Evolutionary conservation across 192 early-diverging fungal species (phyloP).

Genomic region (Piromyces finnis): DNA sequence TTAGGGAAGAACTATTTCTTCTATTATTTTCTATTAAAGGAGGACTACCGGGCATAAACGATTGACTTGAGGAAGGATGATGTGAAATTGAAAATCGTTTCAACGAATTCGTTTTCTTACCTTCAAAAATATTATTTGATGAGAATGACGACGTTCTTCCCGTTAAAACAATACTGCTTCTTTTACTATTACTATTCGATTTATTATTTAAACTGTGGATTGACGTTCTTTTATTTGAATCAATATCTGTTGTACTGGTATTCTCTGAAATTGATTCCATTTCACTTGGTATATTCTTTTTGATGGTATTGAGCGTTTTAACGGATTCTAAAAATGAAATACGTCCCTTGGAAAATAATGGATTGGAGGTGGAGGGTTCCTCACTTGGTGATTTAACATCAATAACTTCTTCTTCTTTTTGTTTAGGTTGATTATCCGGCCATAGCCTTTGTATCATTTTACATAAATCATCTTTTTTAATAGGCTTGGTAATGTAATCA

Average conservation of each 20-base stretch:
- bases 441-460: background rate
- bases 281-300: background rate
- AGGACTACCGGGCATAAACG: background rate
- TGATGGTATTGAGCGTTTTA: background rate
- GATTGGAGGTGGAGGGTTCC: background rate
- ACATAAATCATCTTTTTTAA: constrained; percentile 16
- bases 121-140: background rate
- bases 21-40: background rate
- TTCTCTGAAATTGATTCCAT: background rate
- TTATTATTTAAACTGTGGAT: background rate
- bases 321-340: background rate
- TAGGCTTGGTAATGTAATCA: constrained; percentile 52
- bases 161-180: background rate
- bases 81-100: background rate
- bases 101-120: background rate
- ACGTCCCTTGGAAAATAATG: background rate
- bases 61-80: background rate
- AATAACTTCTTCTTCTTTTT: background rate
- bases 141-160: background rate
- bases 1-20: background rate
- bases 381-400: background rate
- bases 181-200: background rate
- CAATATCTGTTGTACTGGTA: no score
- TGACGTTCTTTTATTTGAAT: no score
- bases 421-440: background rate